phyloP scores from a whole-genome alignment of 495 filamentous ascomycete species.

The Lophiotrema nucula region DNA sequence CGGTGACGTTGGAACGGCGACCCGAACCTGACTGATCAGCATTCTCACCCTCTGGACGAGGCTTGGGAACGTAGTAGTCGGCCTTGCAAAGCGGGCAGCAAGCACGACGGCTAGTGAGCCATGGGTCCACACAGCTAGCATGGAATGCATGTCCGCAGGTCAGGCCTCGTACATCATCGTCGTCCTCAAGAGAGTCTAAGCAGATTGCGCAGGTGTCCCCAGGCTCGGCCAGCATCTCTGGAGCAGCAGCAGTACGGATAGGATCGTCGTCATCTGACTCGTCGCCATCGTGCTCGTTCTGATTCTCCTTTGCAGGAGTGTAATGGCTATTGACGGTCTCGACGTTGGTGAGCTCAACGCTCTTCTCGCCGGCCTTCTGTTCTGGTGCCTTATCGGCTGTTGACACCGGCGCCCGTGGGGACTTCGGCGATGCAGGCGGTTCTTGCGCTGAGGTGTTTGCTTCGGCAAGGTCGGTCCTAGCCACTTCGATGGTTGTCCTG shows the following conservation, averaged over 20 bases:
- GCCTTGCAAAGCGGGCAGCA: constrained; percentile 97
- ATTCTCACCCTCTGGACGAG: constrained; percentile 51
- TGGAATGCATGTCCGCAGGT: constrained; percentile 97
- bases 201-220: constrained; percentile 97
- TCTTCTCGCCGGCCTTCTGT: constrained; percentile 17
- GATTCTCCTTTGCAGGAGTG: constrained; percentile 12
- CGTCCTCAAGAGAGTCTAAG: constrained; percentile 86
- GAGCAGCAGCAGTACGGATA: constrained; percentile 76
- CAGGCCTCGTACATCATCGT: constrained; percentile 91
- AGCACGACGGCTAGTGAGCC: constrained; percentile 87
- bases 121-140: constrained; percentile 88
- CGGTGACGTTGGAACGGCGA: constrained; percentile 21
- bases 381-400: constrained; percentile 1
- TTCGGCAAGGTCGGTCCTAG: constrained; percentile 32
- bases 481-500: constrained; percentile 32
- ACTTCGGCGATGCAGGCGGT: constrained; percentile 7
- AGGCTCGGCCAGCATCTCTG: constrained; percentile 78
- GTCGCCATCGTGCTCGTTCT: constrained; percentile 50
- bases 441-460: constrained; percentile 13
- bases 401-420: neutral
- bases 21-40: constrained; percentile 7
- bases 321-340: constrained; percentile 27
- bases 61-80: constrained; percentile 91
- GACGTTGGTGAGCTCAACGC: constrained; percentile 1
- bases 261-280: constrained; percentile 79